Evolutionary conservation across 2,329 filamentous ascomycete genomes (phyloP), one percentile per base, ranked within the genome.

Genomic region (Fusarium acutatum): DNA sequence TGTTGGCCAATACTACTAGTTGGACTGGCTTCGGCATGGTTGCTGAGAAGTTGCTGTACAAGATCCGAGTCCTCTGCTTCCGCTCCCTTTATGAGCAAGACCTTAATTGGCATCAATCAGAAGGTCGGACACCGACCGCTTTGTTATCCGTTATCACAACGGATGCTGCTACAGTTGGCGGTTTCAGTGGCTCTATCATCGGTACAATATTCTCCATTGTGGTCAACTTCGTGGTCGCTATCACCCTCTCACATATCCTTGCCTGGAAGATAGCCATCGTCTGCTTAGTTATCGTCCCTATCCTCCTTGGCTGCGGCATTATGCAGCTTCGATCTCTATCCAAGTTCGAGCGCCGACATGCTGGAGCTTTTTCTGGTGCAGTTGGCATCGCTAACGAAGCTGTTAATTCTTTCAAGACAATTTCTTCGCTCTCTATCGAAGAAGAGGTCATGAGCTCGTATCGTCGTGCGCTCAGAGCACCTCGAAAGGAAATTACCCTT

Each of bases 201-300:
- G 92, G 92, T 11, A 93, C 90, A 0, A 82, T 93, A 26, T 89
- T 94, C 64, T 90, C 91, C 1, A 91, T 93, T 28, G 74, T 88
- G 7, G 87, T 94, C 70, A 94, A 93, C 79, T 89, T 94, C 34
- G 71, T 94, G 22, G 89, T 88, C 1, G 91, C 90, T 3, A 90
- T 94, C 61, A 88, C 92, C 35, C 79, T 94, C 15, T 90, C 92
- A 0, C 91, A 93, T 70, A 89, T 94, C 49, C 85, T 95, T 52
- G 91, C 91, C 6, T 95, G 93, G 93, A 92, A 90, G 77, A 93
- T 95, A 69, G 92, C 92, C 1, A 82, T 95, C 20, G 92, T 95
- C 7, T 92, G 91, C 61, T 84, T 95, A 11, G 87, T 92, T 1
- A 86, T 89, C 14, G 89, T 94, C 0, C 93, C 93, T 0, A 81